Evolutionary conservation across 352 stramenopile species (phyloP).

Genomic region (Plasmopara muralis): DNA sequence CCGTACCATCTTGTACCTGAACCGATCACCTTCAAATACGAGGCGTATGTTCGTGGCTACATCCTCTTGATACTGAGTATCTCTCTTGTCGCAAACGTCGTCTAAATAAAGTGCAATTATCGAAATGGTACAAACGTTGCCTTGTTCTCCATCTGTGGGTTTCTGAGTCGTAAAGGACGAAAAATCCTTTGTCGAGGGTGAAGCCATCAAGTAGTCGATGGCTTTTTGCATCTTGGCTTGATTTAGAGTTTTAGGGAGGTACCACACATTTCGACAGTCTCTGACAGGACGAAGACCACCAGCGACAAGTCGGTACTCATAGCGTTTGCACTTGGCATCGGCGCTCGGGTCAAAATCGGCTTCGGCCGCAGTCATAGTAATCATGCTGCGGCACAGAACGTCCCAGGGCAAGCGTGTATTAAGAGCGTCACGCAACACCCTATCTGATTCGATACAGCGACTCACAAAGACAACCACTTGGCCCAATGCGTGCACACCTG

Average conservation of each 20-base stretch:
- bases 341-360: slow-evolving; percentile 45
- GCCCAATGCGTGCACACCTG: slow-evolving; percentile 86
- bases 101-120: slow-evolving; percentile 30
- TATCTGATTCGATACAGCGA: slow-evolving; percentile 36
- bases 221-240: slow-evolving; percentile 45
- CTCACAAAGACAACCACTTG: slow-evolving; percentile 89
- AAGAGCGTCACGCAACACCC: slow-evolving; percentile 50
- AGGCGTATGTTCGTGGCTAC: slow-evolving; percentile 33
- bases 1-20: slow-evolving; percentile 84
- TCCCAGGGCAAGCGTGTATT: slow-evolving; percentile 69
- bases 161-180: slow-evolving; percentile 62
- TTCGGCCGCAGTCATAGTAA: slow-evolving; percentile 15
- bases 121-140: slow-evolving; percentile 47
- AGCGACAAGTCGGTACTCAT: slow-evolving; percentile 54
- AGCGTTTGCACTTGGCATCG: slow-evolving; percentile 50
- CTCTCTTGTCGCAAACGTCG: slow-evolving; percentile 4
- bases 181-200: slow-evolving; percentile 46
- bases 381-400: slow-evolving; percentile 38
- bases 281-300: slow-evolving; percentile 44
- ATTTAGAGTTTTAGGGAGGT: slow-evolving; percentile 51
- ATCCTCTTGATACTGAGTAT: slow-evolving; percentile 24
- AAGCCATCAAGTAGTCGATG: slow-evolving; percentile 20
- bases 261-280: slow-evolving; percentile 49
- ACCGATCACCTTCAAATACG: slow-evolving; percentile 59
- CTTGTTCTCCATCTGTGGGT: slow-evolving; percentile 27